Evolutionary conservation across 768 basidiomycete species (phyloP).

Genomic region (Calocera viscosa): DNA sequence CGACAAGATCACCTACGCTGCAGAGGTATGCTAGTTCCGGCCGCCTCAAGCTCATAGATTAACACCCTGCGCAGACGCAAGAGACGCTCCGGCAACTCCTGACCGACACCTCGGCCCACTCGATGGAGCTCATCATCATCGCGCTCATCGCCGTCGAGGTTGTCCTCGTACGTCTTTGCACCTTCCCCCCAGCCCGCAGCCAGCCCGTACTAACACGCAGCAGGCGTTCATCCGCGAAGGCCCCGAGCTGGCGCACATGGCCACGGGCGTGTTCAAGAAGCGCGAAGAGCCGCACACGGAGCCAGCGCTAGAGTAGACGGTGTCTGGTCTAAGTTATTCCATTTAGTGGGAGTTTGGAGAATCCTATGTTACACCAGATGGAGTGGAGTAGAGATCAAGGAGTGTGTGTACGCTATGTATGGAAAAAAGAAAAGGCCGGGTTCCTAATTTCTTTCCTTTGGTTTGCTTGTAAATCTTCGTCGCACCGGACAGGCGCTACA

Average conservation of each 20-base stretch:
- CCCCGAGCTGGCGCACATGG: slow-evolving; percentile 23
- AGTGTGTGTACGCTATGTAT: slow-evolving; percentile 1
- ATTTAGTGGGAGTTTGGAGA: not conserved
- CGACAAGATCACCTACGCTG: slow-evolving; percentile 84
- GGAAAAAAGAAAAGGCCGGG: not conserved
- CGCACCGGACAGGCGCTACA: too few species aligned
- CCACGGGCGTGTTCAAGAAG: slow-evolving; percentile 3
- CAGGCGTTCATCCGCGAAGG: slow-evolving; percentile 28
- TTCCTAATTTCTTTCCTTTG: too few species aligned
- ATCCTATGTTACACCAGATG: not conserved
- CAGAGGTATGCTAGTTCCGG: slow-evolving; percentile 40
- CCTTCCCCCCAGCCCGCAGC: too few species aligned
- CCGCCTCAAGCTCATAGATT: slow-evolving; percentile 35
- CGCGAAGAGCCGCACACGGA: not conserved
- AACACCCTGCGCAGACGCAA: not conserved
- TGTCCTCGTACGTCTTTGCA: slow-evolving; percentile 48
- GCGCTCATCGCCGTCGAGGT: slow-evolving; percentile 88
- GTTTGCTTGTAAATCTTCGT: too few species aligned
- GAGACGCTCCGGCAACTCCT: slow-evolving; percentile 11
- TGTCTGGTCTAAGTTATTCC: too few species aligned
- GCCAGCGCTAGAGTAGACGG: not conserved
- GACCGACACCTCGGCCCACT: slow-evolving; percentile 65
- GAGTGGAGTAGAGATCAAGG: not conserved
- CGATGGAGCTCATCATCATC: slow-evolving; percentile 94
- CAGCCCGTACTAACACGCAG: too few species aligned